These are phyloP conservation scores for Hura crepitans DNA, from an alignment of 441 rosid species.

Conservation along the genomic window DNA sequence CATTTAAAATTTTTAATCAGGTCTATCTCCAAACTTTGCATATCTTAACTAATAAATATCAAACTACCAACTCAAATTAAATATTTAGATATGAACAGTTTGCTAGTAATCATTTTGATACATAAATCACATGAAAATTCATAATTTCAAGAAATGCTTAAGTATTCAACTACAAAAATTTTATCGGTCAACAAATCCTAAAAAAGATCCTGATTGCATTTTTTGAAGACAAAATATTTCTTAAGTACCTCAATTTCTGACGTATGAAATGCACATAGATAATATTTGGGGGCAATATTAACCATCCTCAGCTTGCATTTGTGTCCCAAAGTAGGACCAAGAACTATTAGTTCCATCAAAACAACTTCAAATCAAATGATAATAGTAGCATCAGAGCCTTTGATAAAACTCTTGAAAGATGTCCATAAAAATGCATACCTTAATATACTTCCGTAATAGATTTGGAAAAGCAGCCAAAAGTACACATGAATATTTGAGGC, in stretches of 20 bases:
- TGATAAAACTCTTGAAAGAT: background rate
- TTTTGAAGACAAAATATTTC: background rate
- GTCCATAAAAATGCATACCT: slow-evolving; percentile 41
- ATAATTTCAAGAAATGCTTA: background rate
- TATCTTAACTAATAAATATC: background rate
- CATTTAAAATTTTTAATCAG: background rate
- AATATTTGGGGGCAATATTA: background rate
- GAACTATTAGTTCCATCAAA: background rate
- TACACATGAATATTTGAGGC: slow-evolving; percentile 64
- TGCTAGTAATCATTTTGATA: background rate
- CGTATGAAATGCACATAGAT: background rate
- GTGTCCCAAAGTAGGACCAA: background rate
- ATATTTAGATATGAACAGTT: background rate
- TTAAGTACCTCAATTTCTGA: background rate
- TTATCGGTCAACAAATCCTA: background rate
- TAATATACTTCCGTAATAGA: slow-evolving; percentile 71
- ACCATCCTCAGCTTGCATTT: background rate
- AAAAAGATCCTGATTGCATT: background rate
- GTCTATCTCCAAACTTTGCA: background rate
- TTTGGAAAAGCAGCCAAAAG: slow-evolving; percentile 80
- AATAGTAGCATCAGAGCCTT: background rate
- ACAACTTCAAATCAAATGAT: background rate
- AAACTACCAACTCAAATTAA: background rate
- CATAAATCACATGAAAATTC: background rate
- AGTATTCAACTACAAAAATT: background rate